Evolutionary conservation across 768 basidiomycete species (phyloP).

Genomic region (Termitomyces eurrhizus): DNA sequence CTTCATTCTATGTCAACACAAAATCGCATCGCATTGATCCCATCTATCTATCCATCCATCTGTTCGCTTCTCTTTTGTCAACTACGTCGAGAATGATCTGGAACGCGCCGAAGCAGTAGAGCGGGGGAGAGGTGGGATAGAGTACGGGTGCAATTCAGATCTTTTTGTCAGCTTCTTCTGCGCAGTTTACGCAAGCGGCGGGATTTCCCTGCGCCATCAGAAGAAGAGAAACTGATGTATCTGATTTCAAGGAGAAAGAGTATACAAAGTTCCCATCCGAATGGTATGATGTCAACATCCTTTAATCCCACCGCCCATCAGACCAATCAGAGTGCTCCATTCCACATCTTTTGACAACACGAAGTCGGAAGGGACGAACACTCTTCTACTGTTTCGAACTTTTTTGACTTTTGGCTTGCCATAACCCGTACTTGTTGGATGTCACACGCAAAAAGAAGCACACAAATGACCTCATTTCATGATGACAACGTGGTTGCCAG

Average conservation of each 20-base stretch:
- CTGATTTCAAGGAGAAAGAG: not conserved
- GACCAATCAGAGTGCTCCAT: not conserved
- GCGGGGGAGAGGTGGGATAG: no score
- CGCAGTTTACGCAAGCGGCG: not conserved
- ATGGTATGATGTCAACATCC: constrained; percentile 1
- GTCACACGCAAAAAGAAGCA: not conserved
- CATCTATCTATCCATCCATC: not conserved
- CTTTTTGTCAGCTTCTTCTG: not conserved
- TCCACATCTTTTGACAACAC: not conserved
- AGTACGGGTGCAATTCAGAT: not conserved
- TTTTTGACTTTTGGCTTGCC: not conserved
- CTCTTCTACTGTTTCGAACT: not conserved
- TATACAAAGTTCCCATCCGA: not conserved
- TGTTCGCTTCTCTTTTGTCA: not conserved
- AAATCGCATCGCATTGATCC: not conserved
- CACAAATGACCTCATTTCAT: not conserved
- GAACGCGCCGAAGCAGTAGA: no score
- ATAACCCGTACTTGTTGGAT: not conserved
- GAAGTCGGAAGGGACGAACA: not conserved
- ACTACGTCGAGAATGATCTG: not conserved
- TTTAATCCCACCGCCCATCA: not conserved
- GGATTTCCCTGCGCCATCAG: not conserved
- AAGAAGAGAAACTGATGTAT: not conserved
- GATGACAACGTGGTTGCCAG: not conserved
- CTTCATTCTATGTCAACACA: not conserved